Conservation (phyloP, 2,329 filamentous ascomycete genomes). For the Epichloe hybrida region DNA sequence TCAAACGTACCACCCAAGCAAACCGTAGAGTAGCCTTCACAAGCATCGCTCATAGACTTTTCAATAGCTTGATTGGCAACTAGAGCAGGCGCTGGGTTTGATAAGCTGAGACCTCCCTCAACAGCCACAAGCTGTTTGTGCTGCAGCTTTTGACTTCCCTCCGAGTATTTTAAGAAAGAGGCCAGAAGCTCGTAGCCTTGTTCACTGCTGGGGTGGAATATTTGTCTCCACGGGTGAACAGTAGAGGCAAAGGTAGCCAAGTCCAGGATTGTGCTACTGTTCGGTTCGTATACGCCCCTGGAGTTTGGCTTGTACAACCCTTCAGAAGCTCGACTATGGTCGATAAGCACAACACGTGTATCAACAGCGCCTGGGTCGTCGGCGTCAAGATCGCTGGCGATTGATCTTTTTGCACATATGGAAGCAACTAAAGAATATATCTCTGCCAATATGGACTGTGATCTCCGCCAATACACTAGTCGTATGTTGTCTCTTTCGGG, state of each 20-base stretch:
- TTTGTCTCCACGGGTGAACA: conserved; percentile 45
- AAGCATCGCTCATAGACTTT: not conserved
- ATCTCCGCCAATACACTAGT: conserved; percentile 45
- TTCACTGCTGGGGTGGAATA: conserved; percentile 55
- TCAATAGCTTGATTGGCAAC: not conserved
- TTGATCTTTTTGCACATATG: conserved; percentile 49
- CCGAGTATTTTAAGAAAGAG: conserved; percentile 32
- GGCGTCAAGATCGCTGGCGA: conserved; percentile 42
- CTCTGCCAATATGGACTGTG: conserved; percentile 60
- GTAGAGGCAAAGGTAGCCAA: conserved; percentile 38
- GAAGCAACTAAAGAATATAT: conserved; percentile 67
- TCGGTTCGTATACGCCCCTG: conserved; percentile 25
- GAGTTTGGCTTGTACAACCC: conserved; percentile 19
- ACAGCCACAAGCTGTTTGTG: conserved; percentile 38
- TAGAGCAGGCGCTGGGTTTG: conserved; percentile 1
- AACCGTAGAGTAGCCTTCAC: conserved; percentile 29
- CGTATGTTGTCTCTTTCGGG: conserved; percentile 25
- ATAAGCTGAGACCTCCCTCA: conserved; percentile 35
- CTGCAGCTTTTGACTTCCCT: conserved; percentile 30
- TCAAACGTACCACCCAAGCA: conserved; percentile 92
- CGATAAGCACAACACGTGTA: conserved; percentile 58
- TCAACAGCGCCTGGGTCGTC: conserved; percentile 59
- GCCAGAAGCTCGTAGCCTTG: conserved; percentile 44
- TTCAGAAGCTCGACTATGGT: conserved; percentile 32
- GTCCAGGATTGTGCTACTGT: conserved; percentile 34